Base-by-base conservation (phyloP, 208 protist species). In the Endotrypanum monterogeii region DNA sequence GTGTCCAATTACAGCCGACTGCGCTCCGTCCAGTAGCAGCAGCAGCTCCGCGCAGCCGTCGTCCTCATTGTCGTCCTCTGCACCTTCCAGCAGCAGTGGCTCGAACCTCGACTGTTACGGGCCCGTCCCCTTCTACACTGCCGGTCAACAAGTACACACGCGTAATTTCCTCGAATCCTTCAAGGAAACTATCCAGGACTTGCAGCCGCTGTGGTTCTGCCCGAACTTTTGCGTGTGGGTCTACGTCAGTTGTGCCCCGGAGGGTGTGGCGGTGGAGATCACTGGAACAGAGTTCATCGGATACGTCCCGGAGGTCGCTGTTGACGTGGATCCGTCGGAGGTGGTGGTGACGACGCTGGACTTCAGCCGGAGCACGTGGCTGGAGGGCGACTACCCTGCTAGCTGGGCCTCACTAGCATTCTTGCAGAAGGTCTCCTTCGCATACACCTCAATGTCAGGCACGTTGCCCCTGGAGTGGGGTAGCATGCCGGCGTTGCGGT, bases 301-400 rank as follows among this genome's bases (percentile, higher is more conserved):
- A 12, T 25, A 56, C n/a, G 30, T 74, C 14, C 70, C 70, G 1
- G 28, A 32, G 51, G 25, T 74, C 0, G 30, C 70, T 20, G 4
- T 57, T 2, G 39, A 25, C 28, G 54, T 54, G 18, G 28, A 56
- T 8, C n/a, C 56, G 7, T 9, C 70, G 8, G 70, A 74, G 12
- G 57, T 74, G 35, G 70, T 74, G 1, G 41, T 74, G 9, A 56
- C 4, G 11, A 74, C 55, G 70, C 20, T 74, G 32, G 70, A 74
- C 39, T 44, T 66, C n/a, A 55, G 30, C 7, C 35, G 37, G 4
- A 74, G 50, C 58, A 25, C 1, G 28, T 44, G 32, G 28, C 18
- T 74, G 14, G 62, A 67, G 56, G 70, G 57, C 37, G 23, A 25
- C 2, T 52, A 67, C 35, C 70, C 70, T n/a, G 20, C 5, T 18